phyloP scores from a whole-genome alignment of 1,284 basidiomycete genomes.

The Polyporus tsugae region DNA sequence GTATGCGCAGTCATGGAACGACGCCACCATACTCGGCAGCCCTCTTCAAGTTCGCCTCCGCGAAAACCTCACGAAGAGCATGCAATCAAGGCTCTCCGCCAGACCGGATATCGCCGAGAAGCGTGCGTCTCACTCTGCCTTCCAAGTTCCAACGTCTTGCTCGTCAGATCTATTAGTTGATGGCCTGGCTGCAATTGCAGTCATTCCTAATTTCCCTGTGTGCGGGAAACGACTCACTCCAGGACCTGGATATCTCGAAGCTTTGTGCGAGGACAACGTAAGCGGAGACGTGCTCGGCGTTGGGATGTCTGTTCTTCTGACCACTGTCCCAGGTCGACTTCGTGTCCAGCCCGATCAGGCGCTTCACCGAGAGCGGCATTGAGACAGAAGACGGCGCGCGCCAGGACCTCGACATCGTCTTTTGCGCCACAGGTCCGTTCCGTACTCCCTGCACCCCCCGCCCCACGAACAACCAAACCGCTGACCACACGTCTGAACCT shows the following conservation, averaged over 20 bases:
- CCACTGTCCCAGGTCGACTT: conserved; percentile 55
- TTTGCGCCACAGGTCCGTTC: conserved; percentile 42
- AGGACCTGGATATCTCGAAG: conserved; percentile 71
- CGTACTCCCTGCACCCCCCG: neutral
- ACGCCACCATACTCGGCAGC: neutral
- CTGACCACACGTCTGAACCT: neutral
- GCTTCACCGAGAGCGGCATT: conserved; percentile 61
- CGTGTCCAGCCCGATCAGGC: conserved; percentile 57
- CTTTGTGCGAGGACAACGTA: conserved; percentile 66
- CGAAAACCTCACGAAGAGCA: conserved; percentile 52
- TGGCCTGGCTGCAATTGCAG: conserved; percentile 41
- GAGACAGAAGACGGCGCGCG: conserved; percentile 61
- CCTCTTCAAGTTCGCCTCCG: conserved; percentile 44
- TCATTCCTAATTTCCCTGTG: conserved; percentile 65
- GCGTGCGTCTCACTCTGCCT: too few relatives aligned
- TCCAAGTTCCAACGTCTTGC: too few relatives aligned
- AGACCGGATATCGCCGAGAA: conserved; percentile 68
- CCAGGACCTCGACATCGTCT: conserved; percentile 63
- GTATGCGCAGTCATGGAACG: conserved; percentile 39
- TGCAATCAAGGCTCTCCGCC: conserved; percentile 58
- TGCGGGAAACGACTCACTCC: conserved; percentile 65
- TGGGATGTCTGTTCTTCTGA: too few relatives aligned
- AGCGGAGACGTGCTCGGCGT: neutral
- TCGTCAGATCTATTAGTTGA: too few relatives aligned
- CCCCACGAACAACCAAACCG: too few relatives aligned